These are phyloP conservation scores for Xylaria sp. DNA, from an alignment of 2,329 filamentous ascomycete genomes.

Conservation along the genomic window DNA sequence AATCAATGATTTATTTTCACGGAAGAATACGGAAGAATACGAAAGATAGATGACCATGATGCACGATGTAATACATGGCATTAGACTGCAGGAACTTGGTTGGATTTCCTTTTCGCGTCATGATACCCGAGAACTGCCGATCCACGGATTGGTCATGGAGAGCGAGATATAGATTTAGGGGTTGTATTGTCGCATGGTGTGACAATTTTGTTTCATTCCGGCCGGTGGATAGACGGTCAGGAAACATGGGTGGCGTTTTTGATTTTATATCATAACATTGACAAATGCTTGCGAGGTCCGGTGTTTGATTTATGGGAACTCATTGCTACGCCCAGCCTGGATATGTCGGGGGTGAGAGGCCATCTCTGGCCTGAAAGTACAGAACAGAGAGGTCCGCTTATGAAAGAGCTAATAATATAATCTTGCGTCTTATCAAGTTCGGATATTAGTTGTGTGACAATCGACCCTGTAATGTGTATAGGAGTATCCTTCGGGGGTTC, in stretches of 20 bases:
- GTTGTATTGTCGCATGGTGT: conserved; percentile 13
- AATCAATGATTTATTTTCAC: conserved; percentile 35
- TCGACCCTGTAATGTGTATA: not conserved
- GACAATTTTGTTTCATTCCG: conserved; percentile 13
- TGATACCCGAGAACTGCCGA: conserved; percentile 44
- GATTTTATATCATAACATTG: conserved; percentile 14
- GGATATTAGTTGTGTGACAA: not conserved
- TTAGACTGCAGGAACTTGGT: conserved; percentile 32
- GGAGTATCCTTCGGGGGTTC: not conserved
- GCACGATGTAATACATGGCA: conserved; percentile 38
- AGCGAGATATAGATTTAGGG: conserved; percentile 33
- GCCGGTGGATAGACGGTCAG: conserved; percentile 24
- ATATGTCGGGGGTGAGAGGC: not conserved
- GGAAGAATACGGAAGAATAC: conserved; percentile 35
- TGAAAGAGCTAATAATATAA: conserved; percentile 29
- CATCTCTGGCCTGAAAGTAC: not conserved
- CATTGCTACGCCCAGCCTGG: not conserved
- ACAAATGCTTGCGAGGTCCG: conserved; percentile 3
- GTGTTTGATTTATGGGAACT: conserved; percentile 7
- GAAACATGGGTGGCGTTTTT: conserved; percentile 26
- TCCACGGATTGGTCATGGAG: conserved; percentile 27
- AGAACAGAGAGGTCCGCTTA: conserved; percentile 2
- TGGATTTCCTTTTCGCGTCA: conserved; percentile 42
- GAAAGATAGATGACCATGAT: conserved; percentile 29
- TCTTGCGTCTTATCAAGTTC: not conserved